Base-by-base conservation (phyloP, 2,329 filamentous ascomycete genomes). In the Alternaria gaisen region DNA sequence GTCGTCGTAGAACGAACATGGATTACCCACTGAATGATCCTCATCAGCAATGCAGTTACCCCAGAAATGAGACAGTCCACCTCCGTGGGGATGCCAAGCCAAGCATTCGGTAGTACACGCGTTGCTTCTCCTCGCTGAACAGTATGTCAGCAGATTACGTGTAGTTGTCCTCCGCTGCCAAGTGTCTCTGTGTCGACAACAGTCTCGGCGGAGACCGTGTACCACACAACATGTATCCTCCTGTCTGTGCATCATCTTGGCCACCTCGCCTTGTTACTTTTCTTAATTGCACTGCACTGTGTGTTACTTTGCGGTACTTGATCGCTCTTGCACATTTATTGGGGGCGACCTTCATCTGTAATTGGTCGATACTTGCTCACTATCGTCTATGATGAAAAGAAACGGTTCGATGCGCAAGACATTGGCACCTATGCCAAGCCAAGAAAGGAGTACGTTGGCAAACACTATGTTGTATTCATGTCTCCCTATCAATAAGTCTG, bases 161-260 rank as follows among this genome's bases (percentile, higher is more conserved):
- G 32, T 50, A 34, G 20, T 26, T 50, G 46, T 50, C 16, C 28
- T 58, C 56, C 42, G 56, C 56, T 48, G 56, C 56, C 56, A 58
- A 58, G 50, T 54, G 28, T 10, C 50, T 58, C 50, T 54, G 56
- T 54, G 56, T 48, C 34, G 43, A 54, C 34, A 47, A 42, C 26
- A 43, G 42, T 26, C 50, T 58, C 32, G 56, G 56, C 50, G 56
- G 56, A 58, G 50, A 40, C 56, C 50, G 36, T 58, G 56, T 58
- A 44, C 48, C 22, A 58, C 51, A 40, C 18, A 11, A 18, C 56
- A 44, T 22, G 5, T 18, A 26, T 44, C 38, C 38, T 43, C 30
- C 28, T 32, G 50, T 53, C 41, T 54, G 56, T 42, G 50, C 47
- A 53, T 43, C n/a, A 3, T 46, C 56, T 58, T 58, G 56, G 50